Conservation (phyloP, 495 filamentous ascomycete species). For the Aspergillus baeticus region DNA sequence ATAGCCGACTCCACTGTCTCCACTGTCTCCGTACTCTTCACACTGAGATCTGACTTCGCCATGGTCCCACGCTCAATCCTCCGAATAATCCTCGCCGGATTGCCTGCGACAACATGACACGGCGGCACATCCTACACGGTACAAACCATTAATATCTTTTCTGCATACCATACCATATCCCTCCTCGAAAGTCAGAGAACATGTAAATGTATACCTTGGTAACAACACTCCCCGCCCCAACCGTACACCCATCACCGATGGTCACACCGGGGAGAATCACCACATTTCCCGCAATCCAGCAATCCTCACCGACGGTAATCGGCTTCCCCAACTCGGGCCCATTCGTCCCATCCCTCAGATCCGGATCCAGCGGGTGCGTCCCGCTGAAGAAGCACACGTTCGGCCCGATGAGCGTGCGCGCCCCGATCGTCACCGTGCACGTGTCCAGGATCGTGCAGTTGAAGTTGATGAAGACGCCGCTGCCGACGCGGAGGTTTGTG, state of each 20-base stretch:
- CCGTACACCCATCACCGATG: constrained; percentile 70
- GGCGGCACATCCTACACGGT: constrained; percentile 57
- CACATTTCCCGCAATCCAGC: constrained; percentile 83
- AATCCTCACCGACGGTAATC: constrained; percentile 80
- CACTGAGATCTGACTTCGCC: too few species aligned
- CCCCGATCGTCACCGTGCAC: constrained; percentile 71
- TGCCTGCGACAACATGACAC: constrained; percentile 63
- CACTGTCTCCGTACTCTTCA: too few species aligned
- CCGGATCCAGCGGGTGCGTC: constrained; percentile 74
- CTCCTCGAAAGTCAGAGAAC: neutral
- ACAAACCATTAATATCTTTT: too few species aligned
- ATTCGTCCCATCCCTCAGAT: constrained; percentile 65
- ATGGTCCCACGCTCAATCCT: constrained; percentile 32
- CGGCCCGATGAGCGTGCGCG: constrained; percentile 76
- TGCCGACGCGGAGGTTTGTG: constrained; percentile 64
- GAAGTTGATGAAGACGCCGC: constrained; percentile 73
- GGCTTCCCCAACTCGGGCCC: constrained; percentile 76
- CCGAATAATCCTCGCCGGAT: constrained; percentile 62
- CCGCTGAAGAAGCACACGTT: constrained; percentile 70
- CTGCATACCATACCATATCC: too few species aligned
- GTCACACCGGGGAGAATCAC: constrained; percentile 74
- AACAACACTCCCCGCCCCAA: constrained; percentile 85
- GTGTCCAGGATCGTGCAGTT: constrained; percentile 76
- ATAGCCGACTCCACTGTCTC: too few species aligned
- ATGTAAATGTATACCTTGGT: constrained; percentile 64